Evolutionary conservation across 2,329 filamentous ascomycete species (phyloP).

Genomic region (Fusarium nygamai): DNA sequence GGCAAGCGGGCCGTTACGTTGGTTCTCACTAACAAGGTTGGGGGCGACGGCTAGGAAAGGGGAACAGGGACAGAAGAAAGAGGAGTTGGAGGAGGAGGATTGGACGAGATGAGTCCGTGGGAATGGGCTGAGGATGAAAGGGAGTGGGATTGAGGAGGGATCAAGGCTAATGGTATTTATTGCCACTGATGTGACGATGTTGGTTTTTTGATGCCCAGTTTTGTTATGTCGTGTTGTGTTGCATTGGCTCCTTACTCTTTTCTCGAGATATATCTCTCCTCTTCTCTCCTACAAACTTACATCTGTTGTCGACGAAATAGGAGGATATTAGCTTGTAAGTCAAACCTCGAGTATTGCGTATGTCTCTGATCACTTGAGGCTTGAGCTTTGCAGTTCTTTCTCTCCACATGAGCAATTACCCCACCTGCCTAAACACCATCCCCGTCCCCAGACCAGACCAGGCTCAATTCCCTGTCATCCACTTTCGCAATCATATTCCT

Average conservation of each 20-base stretch:
- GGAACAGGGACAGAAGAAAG: neutral
- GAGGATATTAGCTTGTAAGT: neutral
- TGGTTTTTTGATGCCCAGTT: conserved; percentile 22
- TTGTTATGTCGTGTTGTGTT: conserved; percentile 14
- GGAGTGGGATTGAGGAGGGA: conserved; percentile 12
- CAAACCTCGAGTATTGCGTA: neutral
- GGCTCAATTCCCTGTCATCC: conserved; percentile 10
- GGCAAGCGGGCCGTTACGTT: conserved; percentile 14
- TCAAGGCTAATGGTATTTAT: conserved; percentile 35
- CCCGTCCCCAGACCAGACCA: conserved; percentile 22
- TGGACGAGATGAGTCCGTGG: conserved; percentile 13
- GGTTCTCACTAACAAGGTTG: conserved; percentile 2
- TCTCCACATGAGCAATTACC: conserved; percentile 33
- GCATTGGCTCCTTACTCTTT: neutral
- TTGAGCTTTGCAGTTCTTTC: conserved; percentile 32
- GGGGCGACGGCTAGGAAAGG: conserved; percentile 7
- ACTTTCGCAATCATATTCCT: conserved; percentile 13
- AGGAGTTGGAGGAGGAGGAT: conserved; percentile 25
- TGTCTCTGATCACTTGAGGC: conserved; percentile 29
- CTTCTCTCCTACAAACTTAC: neutral
- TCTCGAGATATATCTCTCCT: neutral
- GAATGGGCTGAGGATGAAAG: conserved; percentile 1
- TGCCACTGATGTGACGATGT: conserved; percentile 30
- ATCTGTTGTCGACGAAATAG: neutral
- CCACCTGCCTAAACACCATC: conserved; percentile 34